phyloP scores from a whole-genome alignment of 2,329 filamentous ascomycete genomes.

The Epichloe aotearoae region DNA sequence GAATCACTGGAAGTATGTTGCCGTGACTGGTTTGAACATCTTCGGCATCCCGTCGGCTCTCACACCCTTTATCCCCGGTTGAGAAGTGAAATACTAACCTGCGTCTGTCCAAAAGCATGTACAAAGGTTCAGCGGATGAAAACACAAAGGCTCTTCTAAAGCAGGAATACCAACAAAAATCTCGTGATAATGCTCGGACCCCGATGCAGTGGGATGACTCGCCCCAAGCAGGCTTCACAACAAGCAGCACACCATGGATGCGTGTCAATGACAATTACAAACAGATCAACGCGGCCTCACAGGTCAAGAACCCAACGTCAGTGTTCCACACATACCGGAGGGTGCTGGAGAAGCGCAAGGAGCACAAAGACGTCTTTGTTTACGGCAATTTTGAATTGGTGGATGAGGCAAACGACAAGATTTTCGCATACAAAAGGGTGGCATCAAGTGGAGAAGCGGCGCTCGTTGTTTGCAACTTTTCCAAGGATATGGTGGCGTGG shows the following conservation, averaged over 20 bases:
- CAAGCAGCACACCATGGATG: conserved; percentile 52
- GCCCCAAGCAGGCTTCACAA: conserved; percentile 52
- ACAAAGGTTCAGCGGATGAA: conserved; percentile 25
- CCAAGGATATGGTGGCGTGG: conserved; percentile 20
- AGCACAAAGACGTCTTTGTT: conserved; percentile 48
- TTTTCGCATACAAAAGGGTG: conserved; percentile 26
- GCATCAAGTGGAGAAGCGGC: conserved; percentile 19
- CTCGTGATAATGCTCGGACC: conserved; percentile 55
- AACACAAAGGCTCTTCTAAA: conserved; percentile 23
- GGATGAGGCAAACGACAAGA: conserved; percentile 21
- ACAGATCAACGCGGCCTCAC: conserved; percentile 47
- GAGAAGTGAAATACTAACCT: not conserved
- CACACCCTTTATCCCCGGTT: too few relatives aligned
- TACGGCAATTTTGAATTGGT: conserved; percentile 43
- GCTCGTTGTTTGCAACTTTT: conserved; percentile 27
- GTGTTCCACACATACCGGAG: conserved; percentile 49
- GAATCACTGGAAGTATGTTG: conserved; percentile 33
- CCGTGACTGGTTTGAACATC: not conserved
- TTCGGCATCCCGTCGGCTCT: too few relatives aligned
- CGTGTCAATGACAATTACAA: conserved; percentile 49
- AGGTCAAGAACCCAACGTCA: conserved; percentile 33
- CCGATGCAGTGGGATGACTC: conserved; percentile 59
- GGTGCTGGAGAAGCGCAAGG: conserved; percentile 46
- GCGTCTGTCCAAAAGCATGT: conserved; percentile 17
- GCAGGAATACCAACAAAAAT: conserved; percentile 42